These are phyloP conservation scores for Trametes gibbosa DNA, from an alignment of 768 basidiomycete species.

Conservation along the genomic window DNA sequence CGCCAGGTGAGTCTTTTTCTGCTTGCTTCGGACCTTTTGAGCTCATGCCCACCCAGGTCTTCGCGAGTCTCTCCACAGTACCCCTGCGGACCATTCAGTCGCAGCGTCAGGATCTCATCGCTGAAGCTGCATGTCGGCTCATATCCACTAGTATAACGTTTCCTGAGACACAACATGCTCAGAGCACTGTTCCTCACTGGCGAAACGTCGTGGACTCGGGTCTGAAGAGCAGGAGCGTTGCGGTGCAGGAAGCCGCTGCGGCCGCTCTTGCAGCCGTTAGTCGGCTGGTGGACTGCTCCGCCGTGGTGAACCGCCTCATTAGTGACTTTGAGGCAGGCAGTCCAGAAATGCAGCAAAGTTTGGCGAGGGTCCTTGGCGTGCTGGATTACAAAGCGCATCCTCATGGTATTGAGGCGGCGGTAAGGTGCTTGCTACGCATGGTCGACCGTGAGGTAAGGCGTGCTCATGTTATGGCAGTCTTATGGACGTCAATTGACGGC, in stretches of 20 bases:
- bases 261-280: slow-evolving; percentile 68
- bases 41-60: slow-evolving; percentile 48
- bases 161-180: slow-evolving; percentile 44
- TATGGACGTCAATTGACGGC: not conserved
- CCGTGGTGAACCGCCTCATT: slow-evolving; percentile 63
- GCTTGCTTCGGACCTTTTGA: not conserved
- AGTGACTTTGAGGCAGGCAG: slow-evolving; percentile 53
- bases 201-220: slow-evolving; percentile 64
- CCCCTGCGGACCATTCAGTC: slow-evolving; percentile 59
- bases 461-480: not conserved
- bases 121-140: slow-evolving; percentile 68
- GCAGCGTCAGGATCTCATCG: slow-evolving; percentile 68
- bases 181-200: slow-evolving; percentile 54
- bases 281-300: slow-evolving; percentile 60
- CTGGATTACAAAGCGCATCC: slow-evolving; percentile 61
- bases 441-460: slow-evolving; percentile 52
- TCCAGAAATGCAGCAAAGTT: slow-evolving; percentile 64
- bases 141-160: slow-evolving; percentile 65
- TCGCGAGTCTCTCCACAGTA: slow-evolving; percentile 53
- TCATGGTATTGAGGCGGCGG: slow-evolving; percentile 50
- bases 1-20: slow-evolving; percentile 41
- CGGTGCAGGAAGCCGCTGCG: slow-evolving; percentile 78
- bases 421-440: slow-evolving; percentile 58
- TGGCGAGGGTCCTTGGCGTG: slow-evolving; percentile 66
- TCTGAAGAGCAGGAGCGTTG: slow-evolving; percentile 59